Base-by-base conservation (phyloP, 73 alveolate species). In the Paramecium bursaria region DNA sequence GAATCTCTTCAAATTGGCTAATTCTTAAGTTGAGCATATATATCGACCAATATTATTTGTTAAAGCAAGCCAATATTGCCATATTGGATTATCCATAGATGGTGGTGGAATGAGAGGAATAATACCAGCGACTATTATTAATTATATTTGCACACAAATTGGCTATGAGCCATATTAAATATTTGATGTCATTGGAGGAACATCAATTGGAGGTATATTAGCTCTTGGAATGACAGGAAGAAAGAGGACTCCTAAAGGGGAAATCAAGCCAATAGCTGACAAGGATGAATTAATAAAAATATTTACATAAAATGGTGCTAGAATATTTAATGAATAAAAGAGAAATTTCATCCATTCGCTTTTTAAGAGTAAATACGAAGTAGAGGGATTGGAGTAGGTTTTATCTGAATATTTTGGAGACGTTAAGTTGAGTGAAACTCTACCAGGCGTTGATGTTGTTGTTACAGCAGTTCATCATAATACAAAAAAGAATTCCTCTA, bases 101-200 rank as follows among this genome's bases (percentile, higher is more conserved):
- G 88, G 88, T 19, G 88, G 88, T 6, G 88, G 88, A 50, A 75
- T 75, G 53, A 75, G 88, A 75, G 88, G 88, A 9, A 19, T 75
- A 15, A 48, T 75, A 4, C 88, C 88, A 30, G 88, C 88, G 22
- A 75, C 88, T 13, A 75, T 75, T 7, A 30, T 75, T 2, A 75
- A 75, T 21, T 44, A 50, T 50, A 50, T 75, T 23, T 75, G 88
- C 31, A 61, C 46, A 15, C 33, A 75, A 52, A 75, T 61, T 39
- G 50, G 50, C 35, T 48, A 75, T 26, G 75, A 75, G 48, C 77
- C 74, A 2, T 61, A 75, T 75, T 22, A 75, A 75, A 31, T 75
- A 13, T 75, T 75, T 19, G 88, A 75, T 26, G 30, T 48, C 33
- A 50, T 75, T n/a, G 88, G 88, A 27, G 88, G 88, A 3, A 75